phyloP scores from a whole-genome alignment of 2,329 filamentous ascomycete genomes.

The Xylariaceae sp. region DNA sequence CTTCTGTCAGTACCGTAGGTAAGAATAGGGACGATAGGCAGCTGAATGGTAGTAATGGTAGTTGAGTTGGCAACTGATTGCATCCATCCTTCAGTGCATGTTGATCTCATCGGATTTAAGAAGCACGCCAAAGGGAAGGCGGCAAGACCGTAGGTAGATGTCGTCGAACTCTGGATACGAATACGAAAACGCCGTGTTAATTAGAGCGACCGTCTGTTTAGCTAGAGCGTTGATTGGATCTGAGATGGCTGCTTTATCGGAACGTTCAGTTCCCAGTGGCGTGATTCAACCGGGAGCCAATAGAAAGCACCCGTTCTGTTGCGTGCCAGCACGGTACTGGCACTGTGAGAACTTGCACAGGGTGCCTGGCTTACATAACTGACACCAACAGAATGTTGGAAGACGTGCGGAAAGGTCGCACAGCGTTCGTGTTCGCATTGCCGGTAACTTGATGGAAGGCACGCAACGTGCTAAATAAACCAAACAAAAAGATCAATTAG shows the following conservation, averaged over 20 bases:
- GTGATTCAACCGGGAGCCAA: slow-evolving; percentile 13
- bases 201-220: slow-evolving; percentile 14
- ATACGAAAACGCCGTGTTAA: slow-evolving; percentile 26
- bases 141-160: too few relatives aligned
- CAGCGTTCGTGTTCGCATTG: background rate
- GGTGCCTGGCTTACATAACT: too few relatives aligned
- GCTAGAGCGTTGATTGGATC: background rate
- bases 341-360: background rate
- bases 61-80: slow-evolving; percentile 47
- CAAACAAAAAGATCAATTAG: too few relatives aligned
- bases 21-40: too few relatives aligned
- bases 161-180: slow-evolving; percentile 24
- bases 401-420: background rate
- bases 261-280: slow-evolving; percentile 13
- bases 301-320: slow-evolving; percentile 9
- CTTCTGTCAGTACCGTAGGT: too few relatives aligned
- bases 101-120: too few relatives aligned
- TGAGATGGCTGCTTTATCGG: slow-evolving; percentile 7
- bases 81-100: slow-evolving; percentile 43
- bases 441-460: background rate
- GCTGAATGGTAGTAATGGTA: too few relatives aligned
- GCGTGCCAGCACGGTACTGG: background rate
- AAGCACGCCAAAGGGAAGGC: background rate
- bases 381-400: background rate
- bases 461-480: too few relatives aligned